Percentiles rank a stretch among this genome's conserved stretches.
phyloP scores from a whole-genome alignment of 495 filamentous ascomycete genomes.

The Penicillium salamii region DNA sequence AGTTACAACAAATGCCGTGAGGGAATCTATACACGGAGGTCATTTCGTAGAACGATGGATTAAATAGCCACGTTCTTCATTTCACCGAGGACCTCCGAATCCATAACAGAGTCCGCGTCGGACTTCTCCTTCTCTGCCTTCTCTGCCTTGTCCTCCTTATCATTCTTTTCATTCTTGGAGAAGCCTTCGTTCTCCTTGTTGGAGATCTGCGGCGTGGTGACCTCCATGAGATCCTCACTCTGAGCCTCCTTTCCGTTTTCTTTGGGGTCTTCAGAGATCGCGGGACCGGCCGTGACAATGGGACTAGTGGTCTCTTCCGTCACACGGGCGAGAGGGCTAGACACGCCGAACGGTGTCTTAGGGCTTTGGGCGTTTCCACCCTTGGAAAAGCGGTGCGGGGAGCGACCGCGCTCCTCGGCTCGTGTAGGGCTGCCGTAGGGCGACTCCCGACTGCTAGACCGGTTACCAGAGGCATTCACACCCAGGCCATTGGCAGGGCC shows the following conservation, averaged over 20 bases:
- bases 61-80: slow-evolving; percentile 59
- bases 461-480: slow-evolving; percentile 35
- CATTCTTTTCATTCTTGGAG: slow-evolving; percentile 18
- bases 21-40: slow-evolving; percentile 30
- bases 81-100: slow-evolving; percentile 46
- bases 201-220: slow-evolving; percentile 40
- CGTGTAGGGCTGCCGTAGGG: slow-evolving; percentile 53
- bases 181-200: slow-evolving; percentile 38
- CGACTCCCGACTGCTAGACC: slow-evolving; percentile 38
- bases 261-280: slow-evolving; percentile 33
- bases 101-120: slow-evolving; percentile 28
- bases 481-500: slow-evolving; percentile 39
- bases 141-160: slow-evolving; percentile 31
- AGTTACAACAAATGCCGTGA: slow-evolving; percentile 33
- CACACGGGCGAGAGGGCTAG: slow-evolving; percentile 53
- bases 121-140: slow-evolving; percentile 23
- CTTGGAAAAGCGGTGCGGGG: slow-evolving; percentile 51
- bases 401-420: slow-evolving; percentile 52
- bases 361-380: slow-evolving; percentile 47
- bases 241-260: slow-evolving; percentile 30
- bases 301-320: slow-evolving; percentile 47
- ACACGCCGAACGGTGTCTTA: slow-evolving; percentile 48
- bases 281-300: slow-evolving; percentile 29
- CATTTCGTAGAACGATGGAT: slow-evolving; percentile 3
- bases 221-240: slow-evolving; percentile 44